These are phyloP conservation scores for Nannochloropsis salina DNA, from an alignment of 108 stramenopile genomes.

Conservation along the genomic window DNA sequence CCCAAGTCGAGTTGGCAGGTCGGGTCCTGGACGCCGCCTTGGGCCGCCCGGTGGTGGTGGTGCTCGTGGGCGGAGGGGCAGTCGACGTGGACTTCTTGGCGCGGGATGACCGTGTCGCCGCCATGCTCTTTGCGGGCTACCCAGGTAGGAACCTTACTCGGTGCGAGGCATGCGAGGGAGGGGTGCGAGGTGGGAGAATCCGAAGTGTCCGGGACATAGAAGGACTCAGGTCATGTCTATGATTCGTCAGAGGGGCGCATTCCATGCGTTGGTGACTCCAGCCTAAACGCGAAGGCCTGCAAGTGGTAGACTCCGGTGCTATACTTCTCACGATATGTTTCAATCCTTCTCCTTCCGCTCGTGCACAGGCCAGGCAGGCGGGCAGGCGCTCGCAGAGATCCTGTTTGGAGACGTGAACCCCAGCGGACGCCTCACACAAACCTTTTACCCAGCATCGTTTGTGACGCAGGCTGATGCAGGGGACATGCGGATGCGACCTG, in stretches of 20 bases:
- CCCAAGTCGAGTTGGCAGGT: not conserved
- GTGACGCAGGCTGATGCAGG: not conserved
- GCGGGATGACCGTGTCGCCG: conserved; percentile 31
- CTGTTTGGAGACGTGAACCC: conserved; percentile 42
- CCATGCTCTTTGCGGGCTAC: conserved; percentile 45
- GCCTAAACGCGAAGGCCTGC: no score
- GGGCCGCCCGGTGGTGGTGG: not conserved
- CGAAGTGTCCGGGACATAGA: no score
- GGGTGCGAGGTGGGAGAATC: no score
- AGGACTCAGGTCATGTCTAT: no score
- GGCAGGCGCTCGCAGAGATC: conserved; percentile 28
- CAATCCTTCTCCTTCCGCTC: no score
- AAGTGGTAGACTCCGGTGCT: no score
- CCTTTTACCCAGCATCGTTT: conserved; percentile 44
- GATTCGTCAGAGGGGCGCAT: no score
- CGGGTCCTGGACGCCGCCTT: not conserved
- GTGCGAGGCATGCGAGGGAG: no score
- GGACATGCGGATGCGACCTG: conserved; percentile 7
- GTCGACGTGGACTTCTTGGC: conserved; percentile 25
- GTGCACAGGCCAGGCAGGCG: conserved; percentile 20
- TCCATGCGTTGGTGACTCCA: no score
- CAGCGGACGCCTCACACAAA: conserved; percentile 42
- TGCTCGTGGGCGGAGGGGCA: conserved; percentile 27
- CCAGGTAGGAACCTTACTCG: conserved; percentile 27
- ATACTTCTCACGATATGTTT: no score